Conservation (phyloP, 106 monocot genomes). For the Agapanthus africanus region DNA sequence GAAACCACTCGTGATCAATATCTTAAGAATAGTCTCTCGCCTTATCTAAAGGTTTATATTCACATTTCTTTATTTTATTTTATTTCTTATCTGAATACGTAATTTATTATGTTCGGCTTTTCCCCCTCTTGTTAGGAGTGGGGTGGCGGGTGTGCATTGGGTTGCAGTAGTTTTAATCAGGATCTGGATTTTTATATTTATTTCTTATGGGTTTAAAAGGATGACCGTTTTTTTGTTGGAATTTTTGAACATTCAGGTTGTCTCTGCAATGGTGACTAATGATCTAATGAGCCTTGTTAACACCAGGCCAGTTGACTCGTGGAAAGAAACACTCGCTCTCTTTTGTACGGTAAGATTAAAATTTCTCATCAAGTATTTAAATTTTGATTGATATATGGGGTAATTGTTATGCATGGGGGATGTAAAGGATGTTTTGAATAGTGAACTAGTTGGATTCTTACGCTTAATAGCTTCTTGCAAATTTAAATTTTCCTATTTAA, state of each 20-base stretch:
- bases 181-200: neutral
- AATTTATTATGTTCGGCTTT: neutral
- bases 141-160: too few relatives aligned
- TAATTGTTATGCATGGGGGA: neutral
- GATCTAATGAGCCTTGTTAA: slow-evolving; percentile 86
- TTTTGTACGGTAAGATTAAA: slow-evolving; percentile 79
- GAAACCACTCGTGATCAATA: slow-evolving; percentile 71
- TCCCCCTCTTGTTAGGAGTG: too few relatives aligned
- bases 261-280: slow-evolving; percentile 87
- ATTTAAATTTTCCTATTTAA: too few relatives aligned
- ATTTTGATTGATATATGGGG: neutral
- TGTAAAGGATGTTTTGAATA: neutral
- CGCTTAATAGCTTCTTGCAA: too few relatives aligned
- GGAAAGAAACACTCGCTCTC: slow-evolving; percentile 98
- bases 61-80: neutral
- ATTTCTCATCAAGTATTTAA: slow-evolving; percentile 1
- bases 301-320: slow-evolving; percentile 71
- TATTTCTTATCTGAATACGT: neutral
- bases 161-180: too few relatives aligned
- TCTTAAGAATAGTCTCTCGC: slow-evolving; percentile 59
- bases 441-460: neutral
- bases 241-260: slow-evolving; percentile 44
- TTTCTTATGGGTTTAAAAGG: neutral
- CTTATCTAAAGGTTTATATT: slow-evolving; percentile 78
- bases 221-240: too few relatives aligned